Evolutionary conservation across 2,329 filamentous ascomycete species (phyloP), one percentile per base, ranked within the genome.

Genomic region (Decorospora gaudefroyi): DNA sequence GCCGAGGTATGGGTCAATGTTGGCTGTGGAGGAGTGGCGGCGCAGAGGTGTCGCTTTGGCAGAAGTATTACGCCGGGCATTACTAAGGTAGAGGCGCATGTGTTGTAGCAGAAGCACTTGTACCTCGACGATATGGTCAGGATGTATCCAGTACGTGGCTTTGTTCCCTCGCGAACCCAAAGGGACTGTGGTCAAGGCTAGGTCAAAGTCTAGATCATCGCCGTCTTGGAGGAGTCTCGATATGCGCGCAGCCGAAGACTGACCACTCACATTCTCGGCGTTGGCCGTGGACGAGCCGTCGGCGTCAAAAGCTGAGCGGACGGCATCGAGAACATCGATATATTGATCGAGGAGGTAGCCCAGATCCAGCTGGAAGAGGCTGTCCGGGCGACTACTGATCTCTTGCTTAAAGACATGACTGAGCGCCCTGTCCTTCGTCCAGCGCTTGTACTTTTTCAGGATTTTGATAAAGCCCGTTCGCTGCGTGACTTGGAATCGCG

Each of bases 361-460:
- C 49, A 89, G 81, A 64, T 90, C 82, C 53, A 82, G 77, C 36
- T 79, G 79, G 6, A 85, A 86, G 62, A 92, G 90, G 69, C 85
- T 88, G 68, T 85, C 86, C 3, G 82, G 83, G 41, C 82, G 76
- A 35, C 76, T 75, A 33, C 89, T 75, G 16, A 92, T 72, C 55
- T 84, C 80, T 19, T 84, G 78, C 49, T 80, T 82, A 69, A 93
- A 87, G 16, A 84, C 81, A 31, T 75, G 73, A 48, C 80, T 80
- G 15, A 93, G 74, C 0, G 79, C 77, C 4, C 76, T 76, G 15
- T 88, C 90, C 27, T 84, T 83, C 3, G 88, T 92, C 89, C 89
- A 93, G 78, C 90, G 91, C 78, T 86, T 76, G 72, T 93, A 92
- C 66, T 95, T 95, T 68, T 92, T 93, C 22, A 91, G 74, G 25